phyloP scores from a whole-genome alignment of 257 asterid genomes.

The Nicotiana undulata region DNA sequence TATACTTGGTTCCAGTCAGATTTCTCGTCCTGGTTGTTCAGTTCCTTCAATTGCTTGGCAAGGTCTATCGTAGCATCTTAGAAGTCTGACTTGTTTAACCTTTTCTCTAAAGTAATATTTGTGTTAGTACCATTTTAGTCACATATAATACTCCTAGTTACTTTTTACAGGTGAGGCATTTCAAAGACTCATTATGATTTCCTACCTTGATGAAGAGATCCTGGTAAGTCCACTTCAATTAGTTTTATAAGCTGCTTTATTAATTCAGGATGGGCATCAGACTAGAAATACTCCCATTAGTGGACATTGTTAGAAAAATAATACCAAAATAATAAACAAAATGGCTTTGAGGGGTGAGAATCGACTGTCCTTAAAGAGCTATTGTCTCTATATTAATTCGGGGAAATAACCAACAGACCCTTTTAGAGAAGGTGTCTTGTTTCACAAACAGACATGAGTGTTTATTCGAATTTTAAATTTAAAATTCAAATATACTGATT shows the following conservation, averaged over 20 bases:
- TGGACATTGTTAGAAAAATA: not conserved
- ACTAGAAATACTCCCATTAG: not conserved
- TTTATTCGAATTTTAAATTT: too few relatives aligned
- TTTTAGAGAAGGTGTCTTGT: too few relatives aligned
- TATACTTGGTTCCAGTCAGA: not conserved
- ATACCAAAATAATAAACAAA: too few relatives aligned
- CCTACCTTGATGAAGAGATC: constrained; percentile 88
- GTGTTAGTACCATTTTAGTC: not conserved
- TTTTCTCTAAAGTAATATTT: not conserved
- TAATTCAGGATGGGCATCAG: not conserved
- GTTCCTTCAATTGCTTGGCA: not conserved
- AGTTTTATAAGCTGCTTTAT: not conserved
- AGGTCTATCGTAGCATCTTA: not conserved
- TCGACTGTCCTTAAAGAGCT: too few relatives aligned
- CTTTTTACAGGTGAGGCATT: constrained; percentile 44
- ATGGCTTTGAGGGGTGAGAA: too few relatives aligned
- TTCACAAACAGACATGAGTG: too few relatives aligned
- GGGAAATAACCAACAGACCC: too few relatives aligned
- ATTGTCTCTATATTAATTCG: too few relatives aligned
- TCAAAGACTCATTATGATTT: constrained; percentile 61
- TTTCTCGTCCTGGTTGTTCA: not conserved
- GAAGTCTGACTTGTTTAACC: not conserved
- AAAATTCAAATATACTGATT: too few relatives aligned
- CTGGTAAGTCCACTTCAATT: constrained; percentile 33
- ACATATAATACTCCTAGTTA: not conserved